phyloP scores from a whole-genome alignment of 2,329 filamentous ascomycete species.

The Hymenoscyphus salicellus region DNA sequence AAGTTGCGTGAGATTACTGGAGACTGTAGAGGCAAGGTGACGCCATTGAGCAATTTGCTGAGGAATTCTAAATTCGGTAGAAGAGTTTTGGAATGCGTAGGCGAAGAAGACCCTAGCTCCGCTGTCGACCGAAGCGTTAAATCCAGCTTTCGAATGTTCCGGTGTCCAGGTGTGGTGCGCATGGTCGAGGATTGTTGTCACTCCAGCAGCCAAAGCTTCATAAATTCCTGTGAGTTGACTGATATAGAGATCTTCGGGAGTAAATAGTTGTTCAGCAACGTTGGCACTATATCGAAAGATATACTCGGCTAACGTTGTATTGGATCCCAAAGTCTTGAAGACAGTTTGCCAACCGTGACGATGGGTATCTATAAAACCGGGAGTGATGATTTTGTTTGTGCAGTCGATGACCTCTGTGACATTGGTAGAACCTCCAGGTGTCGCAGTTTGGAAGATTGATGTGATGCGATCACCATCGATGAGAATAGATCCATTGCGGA shows the following conservation, averaged over 20 bases:
- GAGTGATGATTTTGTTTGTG: slow-evolving; percentile 33
- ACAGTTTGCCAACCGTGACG: slow-evolving; percentile 34
- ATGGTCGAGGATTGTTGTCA: slow-evolving; percentile 14
- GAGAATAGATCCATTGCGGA: neutral
- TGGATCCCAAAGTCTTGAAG: slow-evolving; percentile 38
- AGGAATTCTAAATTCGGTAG: neutral
- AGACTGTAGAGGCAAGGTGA: neutral
- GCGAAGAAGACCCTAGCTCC: neutral
- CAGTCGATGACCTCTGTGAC: neutral
- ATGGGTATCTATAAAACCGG: slow-evolving; percentile 40
- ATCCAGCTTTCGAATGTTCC: slow-evolving; percentile 10
- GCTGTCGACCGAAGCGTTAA: slow-evolving; percentile 13
- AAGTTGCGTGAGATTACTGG: neutral
- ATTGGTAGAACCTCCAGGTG: neutral
- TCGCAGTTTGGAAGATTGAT: neutral
- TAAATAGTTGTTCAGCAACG: slow-evolving; percentile 2
- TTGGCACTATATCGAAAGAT: neutral
- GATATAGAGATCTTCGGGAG: slow-evolving; percentile 15
- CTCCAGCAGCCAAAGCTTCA: slow-evolving; percentile 12
- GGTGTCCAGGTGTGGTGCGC: slow-evolving; percentile 14
- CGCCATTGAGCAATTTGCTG: neutral
- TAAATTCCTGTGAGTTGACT: slow-evolving; percentile 11
- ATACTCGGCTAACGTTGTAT: slow-evolving; percentile 31
- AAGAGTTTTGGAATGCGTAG: neutral
- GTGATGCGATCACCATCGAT: neutral